Evolutionary conservation across 2,329 filamentous ascomycete species (phyloP), one percentile per base, ranked within the genome.

Genomic region (Cladorrhinum sp.): DNA sequence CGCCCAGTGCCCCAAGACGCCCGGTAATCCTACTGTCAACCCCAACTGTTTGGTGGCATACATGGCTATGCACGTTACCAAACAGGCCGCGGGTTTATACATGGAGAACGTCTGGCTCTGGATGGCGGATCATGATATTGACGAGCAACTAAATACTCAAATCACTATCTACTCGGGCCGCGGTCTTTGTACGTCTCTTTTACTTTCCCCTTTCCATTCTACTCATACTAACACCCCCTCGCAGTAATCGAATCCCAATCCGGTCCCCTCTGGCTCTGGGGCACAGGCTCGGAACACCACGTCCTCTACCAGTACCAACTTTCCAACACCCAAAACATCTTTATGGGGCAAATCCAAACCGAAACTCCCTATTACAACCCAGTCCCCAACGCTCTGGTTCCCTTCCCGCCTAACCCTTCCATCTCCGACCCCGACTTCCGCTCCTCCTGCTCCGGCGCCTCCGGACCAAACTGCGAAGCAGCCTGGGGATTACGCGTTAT

Each of bases 331-430:
- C 77, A 78, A 59, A 82, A 90, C 69, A 76, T 89, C 63, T 87
- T 84, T 70, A 81, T 84, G 66, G 86, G 84, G 18, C 80, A 86
- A 68, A 82, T 86, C 60, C 88, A 91, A 70, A 86, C 87, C 57
- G 87, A 91, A 71, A 87, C 87, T 3, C 84, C 88, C 1, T 70
- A 92, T 73, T 90, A 82, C 74, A 87, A 90, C 73, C 84, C 86
- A 14, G 82, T 79, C 65, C 88, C 88, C 0, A 75, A 75, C 51
- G 84, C 87, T 0, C 78, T 80, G 0, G 75, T 75, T 7, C 88
- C 86, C 0, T 90, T 89, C 73, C 69, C 77, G 0, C 67, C 74
- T 20, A 65, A 68, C 26, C 49, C 72, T 1, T 69, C 74, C 12
- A 73, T 80, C 58, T 71, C 76, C 60, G 82, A 86, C 64, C 83